phyloP scores from a whole-genome alignment of 148 eudicot species.

The Bassia scoparia region DNA sequence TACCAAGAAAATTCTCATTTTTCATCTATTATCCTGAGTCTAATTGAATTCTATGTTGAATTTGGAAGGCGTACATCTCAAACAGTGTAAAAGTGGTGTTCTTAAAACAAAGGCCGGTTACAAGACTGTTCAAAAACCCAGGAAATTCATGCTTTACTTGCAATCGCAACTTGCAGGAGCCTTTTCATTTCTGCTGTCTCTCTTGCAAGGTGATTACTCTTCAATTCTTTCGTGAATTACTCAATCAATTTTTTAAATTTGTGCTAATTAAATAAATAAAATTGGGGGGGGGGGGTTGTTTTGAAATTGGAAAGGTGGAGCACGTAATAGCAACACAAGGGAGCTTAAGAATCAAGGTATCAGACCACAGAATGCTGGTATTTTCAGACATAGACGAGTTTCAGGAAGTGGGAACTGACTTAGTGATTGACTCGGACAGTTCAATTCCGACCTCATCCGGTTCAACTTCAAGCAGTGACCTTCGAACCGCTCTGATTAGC shows the following conservation, averaged over 20 bases:
- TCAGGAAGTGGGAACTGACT: conserved; percentile 30
- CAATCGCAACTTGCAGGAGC: conserved; percentile 43
- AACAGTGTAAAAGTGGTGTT: conserved; percentile 55
- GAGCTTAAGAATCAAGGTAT: conserved; percentile 11
- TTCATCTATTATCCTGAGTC: background rate
- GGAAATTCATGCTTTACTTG: conserved; percentile 45
- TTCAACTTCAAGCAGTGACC: conserved; percentile 30
- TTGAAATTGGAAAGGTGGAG: conserved; percentile 26
- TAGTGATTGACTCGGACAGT: conserved; percentile 30
- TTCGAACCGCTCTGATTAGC: conserved; percentile 23
- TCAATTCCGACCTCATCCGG: conserved; percentile 27
- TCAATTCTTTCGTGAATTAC: background rate
- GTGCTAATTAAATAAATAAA: background rate
- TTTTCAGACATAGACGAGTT: conserved; percentile 31
- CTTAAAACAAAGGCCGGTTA: conserved; percentile 39
- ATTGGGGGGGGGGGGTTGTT: conserved; percentile 17
- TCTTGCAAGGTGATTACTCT: conserved; percentile 47
- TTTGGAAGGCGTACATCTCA: conserved; percentile 41
- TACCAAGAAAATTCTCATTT: background rate
- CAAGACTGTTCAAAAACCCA: conserved; percentile 31
- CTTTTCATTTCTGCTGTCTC: conserved; percentile 47
- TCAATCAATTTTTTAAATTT: background rate
- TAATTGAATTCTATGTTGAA: background rate
- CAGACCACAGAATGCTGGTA: conserved; percentile 16
- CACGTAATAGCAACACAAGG: conserved; percentile 22